Evolutionary conservation across 495 filamentous ascomycete genomes (phyloP), one percentile per base, ranked within the genome.

Genomic region (Penicillium herquei): DNA sequence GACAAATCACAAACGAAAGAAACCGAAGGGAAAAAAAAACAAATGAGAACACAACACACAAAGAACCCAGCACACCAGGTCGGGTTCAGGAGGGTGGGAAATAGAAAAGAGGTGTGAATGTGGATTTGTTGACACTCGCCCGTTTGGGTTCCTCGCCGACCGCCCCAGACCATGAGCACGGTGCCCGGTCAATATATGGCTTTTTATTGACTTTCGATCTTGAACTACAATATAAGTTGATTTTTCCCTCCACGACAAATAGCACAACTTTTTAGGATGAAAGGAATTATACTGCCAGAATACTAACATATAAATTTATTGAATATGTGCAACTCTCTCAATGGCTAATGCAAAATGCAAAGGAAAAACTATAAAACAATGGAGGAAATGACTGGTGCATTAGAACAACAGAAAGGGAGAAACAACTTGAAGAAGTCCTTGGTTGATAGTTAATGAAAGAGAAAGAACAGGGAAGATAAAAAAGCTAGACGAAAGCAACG

Each of bases 111-210:
- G 52, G 49, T 43, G 54, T 40, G 44, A 40, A 43, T 48, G 46
- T 51, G 54, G 59, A 54, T 62, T 58, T 62, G 59, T 62, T 58
- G 55, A 62, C 59, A 62, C 8, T 49, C 35, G 37, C 49, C 53
- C 54, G 34, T 54, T 62, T 51, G 39, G 54, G 52, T 51, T 51
- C 43, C 47, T 61, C 33, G 55, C 59, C 54, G 59, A 62, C 59
- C 59, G 59, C 59, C 59, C 45, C 48, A 18, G 42, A 46, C 31
- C 21, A 26, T 44, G 31, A 32, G 45, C 32, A 26, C 40, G 40
- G 21, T 26, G 21, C 1, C 21, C 21, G 21, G 21, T 26, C 21
- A 26, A 26, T 26, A 39, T 39, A 39, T 39, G 35, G 35, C 2
- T 6, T 39, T 39, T 26, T 26, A 26, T 26, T 26, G 21, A 26